Conservation (phyloP, 2,329 filamentous ascomycete genomes). For the Stagonosporopsis rhizophila region DNA sequence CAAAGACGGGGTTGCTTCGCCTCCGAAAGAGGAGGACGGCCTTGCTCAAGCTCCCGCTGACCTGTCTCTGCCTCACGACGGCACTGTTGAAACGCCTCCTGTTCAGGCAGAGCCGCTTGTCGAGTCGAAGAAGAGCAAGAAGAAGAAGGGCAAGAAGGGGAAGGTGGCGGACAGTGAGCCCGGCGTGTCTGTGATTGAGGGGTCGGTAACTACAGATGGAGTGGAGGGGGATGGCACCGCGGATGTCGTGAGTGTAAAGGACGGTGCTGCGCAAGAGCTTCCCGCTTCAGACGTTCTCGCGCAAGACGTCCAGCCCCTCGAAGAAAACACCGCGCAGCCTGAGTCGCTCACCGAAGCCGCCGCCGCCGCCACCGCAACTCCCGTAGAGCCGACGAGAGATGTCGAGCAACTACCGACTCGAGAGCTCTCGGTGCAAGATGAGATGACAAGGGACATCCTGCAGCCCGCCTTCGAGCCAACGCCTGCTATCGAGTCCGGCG, state of each 20-base stretch:
- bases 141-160: constrained; percentile 33
- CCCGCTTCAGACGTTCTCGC: neutral
- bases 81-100: neutral
- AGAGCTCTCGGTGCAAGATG: neutral
- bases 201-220: neutral
- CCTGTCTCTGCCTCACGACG: no score
- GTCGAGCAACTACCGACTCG: neutral
- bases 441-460: constrained; percentile 1
- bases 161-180: constrained; percentile 20
- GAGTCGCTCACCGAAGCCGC: neutral
- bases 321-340: neutral
- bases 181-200: constrained; percentile 14
- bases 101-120: constrained; percentile 4
- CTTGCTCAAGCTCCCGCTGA: no score
- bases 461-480: neutral
- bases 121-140: constrained; percentile 30
- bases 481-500: neutral
- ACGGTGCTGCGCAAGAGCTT: constrained; percentile 1
- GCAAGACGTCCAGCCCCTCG: neutral
- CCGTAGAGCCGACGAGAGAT: neutral
- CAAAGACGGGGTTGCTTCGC: no score
- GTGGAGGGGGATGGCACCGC: neutral
- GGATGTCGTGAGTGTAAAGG: neutral
- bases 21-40: no score
- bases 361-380: constrained; percentile 4